Evolutionary conservation across 352 stramenopile genomes (phyloP).

Genomic region (Globisporangium ultimum): DNA sequence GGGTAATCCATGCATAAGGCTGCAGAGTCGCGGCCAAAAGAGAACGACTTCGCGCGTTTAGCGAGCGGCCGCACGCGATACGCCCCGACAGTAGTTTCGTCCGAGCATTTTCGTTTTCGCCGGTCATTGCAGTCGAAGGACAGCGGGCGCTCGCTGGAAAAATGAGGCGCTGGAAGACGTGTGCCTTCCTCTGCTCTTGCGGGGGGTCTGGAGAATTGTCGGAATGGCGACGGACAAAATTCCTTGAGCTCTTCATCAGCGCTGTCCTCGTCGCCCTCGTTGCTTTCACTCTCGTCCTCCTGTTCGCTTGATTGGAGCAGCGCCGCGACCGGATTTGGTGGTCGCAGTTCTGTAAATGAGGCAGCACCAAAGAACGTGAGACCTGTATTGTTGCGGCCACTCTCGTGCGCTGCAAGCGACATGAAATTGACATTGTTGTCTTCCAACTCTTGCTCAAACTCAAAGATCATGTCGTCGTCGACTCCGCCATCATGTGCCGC

Average conservation of each 20-base stretch:
- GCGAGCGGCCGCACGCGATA: constrained; percentile 42
- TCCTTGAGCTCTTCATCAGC: constrained; percentile 6
- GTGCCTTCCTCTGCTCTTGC: background rate
- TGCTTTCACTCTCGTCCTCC: background rate
- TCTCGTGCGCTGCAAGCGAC: constrained; percentile 14
- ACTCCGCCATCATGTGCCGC: constrained; percentile 21
- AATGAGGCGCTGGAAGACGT: constrained; percentile 2
- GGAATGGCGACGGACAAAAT: constrained; percentile 5
- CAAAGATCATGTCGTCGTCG: constrained; percentile 76
- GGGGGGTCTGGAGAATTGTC: constrained; percentile 8
- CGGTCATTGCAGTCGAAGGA: constrained; percentile 33
- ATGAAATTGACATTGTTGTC: constrained; percentile 7
- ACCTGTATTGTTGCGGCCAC: background rate
- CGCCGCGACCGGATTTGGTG: constrained; percentile 14
- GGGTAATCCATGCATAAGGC: constrained; percentile 9
- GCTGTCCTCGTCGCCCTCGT: constrained; percentile 7
- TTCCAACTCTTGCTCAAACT: constrained; percentile 43
- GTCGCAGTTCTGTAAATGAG: constrained; percentile 1
- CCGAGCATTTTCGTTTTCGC: constrained; percentile 55
- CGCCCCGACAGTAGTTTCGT: constrained; percentile 25
- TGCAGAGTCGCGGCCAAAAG: constrained; percentile 25
- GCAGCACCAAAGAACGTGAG: constrained; percentile 9
- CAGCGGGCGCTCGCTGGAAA: constrained; percentile 10
- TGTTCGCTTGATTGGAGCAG: constrained; percentile 14
- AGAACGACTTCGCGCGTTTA: constrained; percentile 55